Evolutionary conservation across 257 asterid species (phyloP).

Genomic region (Salvia hispanica): DNA sequence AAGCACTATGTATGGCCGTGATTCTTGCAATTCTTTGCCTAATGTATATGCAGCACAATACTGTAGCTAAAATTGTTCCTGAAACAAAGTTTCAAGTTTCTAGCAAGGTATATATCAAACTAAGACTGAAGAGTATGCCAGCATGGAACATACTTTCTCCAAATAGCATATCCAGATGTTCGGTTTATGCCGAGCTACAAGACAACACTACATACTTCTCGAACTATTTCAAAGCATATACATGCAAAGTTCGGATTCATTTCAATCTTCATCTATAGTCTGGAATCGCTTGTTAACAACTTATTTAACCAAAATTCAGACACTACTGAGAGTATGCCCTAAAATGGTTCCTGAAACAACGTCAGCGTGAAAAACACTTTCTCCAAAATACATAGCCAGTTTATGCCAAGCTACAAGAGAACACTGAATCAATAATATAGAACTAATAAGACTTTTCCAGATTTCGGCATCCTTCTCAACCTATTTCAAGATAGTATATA

Average conservation of each 20-base stretch:
- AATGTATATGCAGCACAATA: not conserved
- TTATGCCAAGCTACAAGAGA: not conserved
- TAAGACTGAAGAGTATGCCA: not conserved
- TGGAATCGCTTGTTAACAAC: not conserved
- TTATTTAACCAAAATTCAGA: not conserved
- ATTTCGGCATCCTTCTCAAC: not conserved
- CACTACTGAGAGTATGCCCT: not conserved
- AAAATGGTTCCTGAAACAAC: too few species aligned
- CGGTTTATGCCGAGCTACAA: not conserved
- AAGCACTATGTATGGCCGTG: not conserved
- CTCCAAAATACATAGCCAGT: not conserved
- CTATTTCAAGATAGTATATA: not conserved
- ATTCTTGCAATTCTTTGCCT: not conserved
- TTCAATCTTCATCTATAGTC: conserved; percentile 7
- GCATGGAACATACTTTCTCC: not conserved
- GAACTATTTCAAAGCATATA: not conserved
- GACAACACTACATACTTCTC: not conserved
- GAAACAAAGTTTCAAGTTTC: not conserved
- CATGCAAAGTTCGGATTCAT: conserved; percentile 7
- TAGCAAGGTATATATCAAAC: conserved; percentile 2
- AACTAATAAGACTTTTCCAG: not conserved
- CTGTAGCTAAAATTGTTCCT: not conserved
- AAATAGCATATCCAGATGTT: not conserved
- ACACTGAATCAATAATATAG: not conserved
- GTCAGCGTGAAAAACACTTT: not conserved